phyloP scores from a whole-genome alignment of 306 rosid genomes.

The Vachellia pachyceras region DNA sequence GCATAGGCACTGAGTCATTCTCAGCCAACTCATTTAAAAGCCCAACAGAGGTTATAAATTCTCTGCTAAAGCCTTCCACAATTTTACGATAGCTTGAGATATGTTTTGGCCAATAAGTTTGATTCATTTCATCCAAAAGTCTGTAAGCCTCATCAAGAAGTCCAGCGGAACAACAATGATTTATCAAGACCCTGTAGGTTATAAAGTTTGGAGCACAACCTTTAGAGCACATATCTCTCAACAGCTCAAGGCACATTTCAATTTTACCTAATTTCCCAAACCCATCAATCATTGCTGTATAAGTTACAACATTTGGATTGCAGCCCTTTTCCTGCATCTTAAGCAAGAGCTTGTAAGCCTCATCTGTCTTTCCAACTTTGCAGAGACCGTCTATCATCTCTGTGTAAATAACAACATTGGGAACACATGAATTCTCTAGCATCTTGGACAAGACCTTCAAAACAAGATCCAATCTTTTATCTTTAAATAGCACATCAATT shows the following conservation, averaged over 20 bases:
- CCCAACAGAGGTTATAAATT: slow-evolving; percentile 70
- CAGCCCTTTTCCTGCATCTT: slow-evolving; percentile 89
- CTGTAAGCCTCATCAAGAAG: slow-evolving; percentile 73
- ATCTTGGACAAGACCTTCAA: slow-evolving; percentile 73
- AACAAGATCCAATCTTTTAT: slow-evolving; percentile 76
- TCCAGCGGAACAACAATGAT: slow-evolving; percentile 76
- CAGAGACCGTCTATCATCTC: slow-evolving; percentile 90
- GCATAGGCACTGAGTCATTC: slow-evolving; percentile 60
- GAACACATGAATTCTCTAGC: slow-evolving; percentile 76
- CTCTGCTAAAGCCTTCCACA: slow-evolving; percentile 74
- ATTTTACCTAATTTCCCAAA: slow-evolving; percentile 75
- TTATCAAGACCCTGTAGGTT: slow-evolving; percentile 83
- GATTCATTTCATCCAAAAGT: slow-evolving; percentile 87
- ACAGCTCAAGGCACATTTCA: slow-evolving; percentile 73
- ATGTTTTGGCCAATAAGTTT: slow-evolving; percentile 83
- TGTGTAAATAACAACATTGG: slow-evolving; percentile 88
- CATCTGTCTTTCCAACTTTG: slow-evolving; percentile 77
- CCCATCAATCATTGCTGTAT: slow-evolving; percentile 91
- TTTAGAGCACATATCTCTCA: slow-evolving; percentile 75
- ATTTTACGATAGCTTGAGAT: slow-evolving; percentile 67
- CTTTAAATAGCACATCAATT: slow-evolving; percentile 77
- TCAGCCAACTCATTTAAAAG: slow-evolving; percentile 68
- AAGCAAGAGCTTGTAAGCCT: slow-evolving; percentile 80
- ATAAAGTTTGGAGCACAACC: slow-evolving; percentile 88
- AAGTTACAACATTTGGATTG: slow-evolving; percentile 84